A percentile compares a stretch with the other conserved stretches of the same genome.
These are phyloP conservation scores for Candida sanyaensis DNA, from an alignment of 1,139 yeast genomes.

Conservation along the genomic window DNA sequence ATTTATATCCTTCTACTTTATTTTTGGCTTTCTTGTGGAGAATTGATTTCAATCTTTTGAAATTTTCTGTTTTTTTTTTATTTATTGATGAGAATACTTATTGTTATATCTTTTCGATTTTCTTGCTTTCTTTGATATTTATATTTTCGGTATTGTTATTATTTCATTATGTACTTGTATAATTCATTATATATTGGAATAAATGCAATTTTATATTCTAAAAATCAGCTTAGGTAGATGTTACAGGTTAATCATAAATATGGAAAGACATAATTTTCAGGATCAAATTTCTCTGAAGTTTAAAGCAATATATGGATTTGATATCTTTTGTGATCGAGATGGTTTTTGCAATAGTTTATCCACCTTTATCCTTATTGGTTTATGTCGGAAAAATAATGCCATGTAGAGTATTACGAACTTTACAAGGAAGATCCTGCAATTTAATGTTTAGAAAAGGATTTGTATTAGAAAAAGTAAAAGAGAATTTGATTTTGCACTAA, in stretches of 20 bases:
- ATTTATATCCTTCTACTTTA: no score
- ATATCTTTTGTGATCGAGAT: background rate
- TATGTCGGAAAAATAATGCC: conserved; percentile 5
- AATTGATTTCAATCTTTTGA: no score
- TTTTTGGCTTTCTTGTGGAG: no score
- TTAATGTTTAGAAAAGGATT: background rate
- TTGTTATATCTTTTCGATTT: no score
- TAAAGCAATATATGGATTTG: conserved; percentile 1
- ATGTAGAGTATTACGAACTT: background rate
- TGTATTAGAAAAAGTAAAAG: background rate
- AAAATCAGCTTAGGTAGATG: conserved; percentile 3
- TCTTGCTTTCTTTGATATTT: no score
- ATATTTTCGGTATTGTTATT: no score
- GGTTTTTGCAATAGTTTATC: conserved; percentile 3
- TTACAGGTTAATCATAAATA: background rate
- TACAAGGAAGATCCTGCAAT: background rate
- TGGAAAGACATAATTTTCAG: background rate
- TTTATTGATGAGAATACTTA: no score
- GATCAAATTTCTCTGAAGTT: background rate
- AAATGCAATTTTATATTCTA: no score
- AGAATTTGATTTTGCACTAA: background rate
- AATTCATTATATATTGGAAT: no score
- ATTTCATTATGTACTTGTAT: no score
- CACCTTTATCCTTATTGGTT: conserved; percentile 3
- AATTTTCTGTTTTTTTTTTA: no score